phyloP scores from a whole-genome alignment of 257 asterid genomes.

The Solanum verrucosum region DNA sequence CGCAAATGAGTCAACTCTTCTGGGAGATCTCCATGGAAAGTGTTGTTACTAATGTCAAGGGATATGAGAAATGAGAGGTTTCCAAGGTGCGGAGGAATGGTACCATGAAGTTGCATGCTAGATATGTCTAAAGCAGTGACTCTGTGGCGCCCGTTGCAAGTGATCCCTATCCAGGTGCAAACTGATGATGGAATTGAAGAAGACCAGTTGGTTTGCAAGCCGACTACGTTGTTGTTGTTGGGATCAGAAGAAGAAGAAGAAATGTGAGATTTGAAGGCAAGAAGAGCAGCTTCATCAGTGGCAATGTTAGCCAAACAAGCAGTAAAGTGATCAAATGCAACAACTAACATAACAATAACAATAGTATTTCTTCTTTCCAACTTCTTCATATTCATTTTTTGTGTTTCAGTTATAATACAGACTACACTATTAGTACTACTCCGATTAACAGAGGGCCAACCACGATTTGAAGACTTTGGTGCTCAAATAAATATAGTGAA shows the following conservation, averaged over 20 bases:
- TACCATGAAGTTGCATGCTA: not conserved
- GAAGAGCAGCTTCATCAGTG: not conserved
- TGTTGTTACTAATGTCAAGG: not conserved
- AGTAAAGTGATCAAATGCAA: not conserved
- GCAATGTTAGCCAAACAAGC: not conserved
- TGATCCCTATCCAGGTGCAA: not conserved
- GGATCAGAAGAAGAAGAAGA: not conserved
- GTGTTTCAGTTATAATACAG: not conserved
- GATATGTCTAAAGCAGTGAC: not conserved
- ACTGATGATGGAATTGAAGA: not conserved
- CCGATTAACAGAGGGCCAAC: too few species aligned
- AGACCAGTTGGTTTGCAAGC: not conserved
- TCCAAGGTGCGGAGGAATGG: not conserved
- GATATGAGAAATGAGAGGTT: not conserved
- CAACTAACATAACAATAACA: not conserved
- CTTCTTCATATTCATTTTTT: not conserved
- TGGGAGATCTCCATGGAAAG: not conserved
- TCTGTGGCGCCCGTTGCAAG: not conserved
- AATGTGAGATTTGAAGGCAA: not conserved
- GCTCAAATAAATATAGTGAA: too few species aligned
- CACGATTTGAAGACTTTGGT: too few species aligned
- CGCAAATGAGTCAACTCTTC: not conserved
- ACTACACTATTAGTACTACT: not conserved
- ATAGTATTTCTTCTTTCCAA: not conserved
- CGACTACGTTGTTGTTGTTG: not conserved